phyloP scores from a whole-genome alignment of 805 yeast genomes.

The Saccharomyces kudriavzevii region DNA sequence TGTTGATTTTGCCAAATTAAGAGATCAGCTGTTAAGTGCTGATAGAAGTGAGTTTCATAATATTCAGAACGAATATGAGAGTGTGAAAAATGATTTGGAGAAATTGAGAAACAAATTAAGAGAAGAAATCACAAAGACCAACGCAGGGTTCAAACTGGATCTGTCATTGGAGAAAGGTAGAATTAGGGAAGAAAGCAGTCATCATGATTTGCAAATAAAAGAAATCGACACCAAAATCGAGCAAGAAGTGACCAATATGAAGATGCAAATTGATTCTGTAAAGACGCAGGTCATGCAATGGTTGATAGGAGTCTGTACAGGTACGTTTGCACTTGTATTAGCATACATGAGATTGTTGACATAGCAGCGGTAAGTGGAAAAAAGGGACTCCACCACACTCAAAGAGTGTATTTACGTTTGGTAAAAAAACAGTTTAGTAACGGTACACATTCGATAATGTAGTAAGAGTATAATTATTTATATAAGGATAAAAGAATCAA shows the following conservation, averaged over 20 bases:
- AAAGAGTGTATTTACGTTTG: not conserved
- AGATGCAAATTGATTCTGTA: constrained; percentile 88
- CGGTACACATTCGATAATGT: not conserved
- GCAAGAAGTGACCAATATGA: constrained; percentile 90
- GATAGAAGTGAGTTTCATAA: constrained; percentile 80
- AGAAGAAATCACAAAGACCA: constrained; percentile 85
- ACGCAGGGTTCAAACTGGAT: constrained; percentile 85
- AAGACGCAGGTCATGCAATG: constrained; percentile 97
- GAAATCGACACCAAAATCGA: constrained; percentile 93
- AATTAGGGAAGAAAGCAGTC: constrained; percentile 86
- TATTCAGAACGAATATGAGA: constrained; percentile 79
- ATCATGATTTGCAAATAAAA: constrained; percentile 86
- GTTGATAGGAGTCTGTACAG: constrained; percentile 97
- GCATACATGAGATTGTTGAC: constrained; percentile 83
- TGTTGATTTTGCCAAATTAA: constrained; percentile 90
- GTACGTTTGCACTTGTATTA: constrained; percentile 88
- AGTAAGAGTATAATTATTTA: not conserved
- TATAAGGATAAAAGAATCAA: not conserved
- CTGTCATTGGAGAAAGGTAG: constrained; percentile 90
- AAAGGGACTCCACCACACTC: not conserved
- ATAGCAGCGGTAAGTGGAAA: constrained; percentile 19
- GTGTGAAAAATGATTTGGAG: constrained; percentile 75
- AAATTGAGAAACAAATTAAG: constrained; percentile 74
- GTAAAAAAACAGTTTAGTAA: not conserved
- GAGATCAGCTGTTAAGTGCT: constrained; percentile 82